Base-by-base conservation (phyloP, 495 filamentous ascomycete species). In the Xylaria palmicola region DNA sequence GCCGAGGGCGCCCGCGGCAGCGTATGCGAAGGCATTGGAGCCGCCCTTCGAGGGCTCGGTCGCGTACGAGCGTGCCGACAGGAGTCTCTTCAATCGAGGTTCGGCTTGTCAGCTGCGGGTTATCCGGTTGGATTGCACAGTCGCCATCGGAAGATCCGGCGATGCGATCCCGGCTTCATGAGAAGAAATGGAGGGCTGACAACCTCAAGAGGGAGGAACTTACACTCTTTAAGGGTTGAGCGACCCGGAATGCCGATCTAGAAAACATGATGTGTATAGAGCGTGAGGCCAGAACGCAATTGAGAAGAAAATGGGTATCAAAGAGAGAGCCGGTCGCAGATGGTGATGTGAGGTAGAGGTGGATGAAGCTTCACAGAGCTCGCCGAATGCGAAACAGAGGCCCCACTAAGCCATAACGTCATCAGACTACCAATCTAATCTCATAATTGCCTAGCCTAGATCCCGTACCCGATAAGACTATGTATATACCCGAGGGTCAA, bases 61-160 rank as follows among this genome's bases (percentile, higher is more conserved):
- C n/a, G 83, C 82, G 65, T 85, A 86, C 47, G 75, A 71, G 65
- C 83, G 81, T 36, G 71, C 29, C 8, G 51, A 72, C 45, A 77
- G 68, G 72, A 80, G 58, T 27, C 56, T 70, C 62, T 66, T 49
- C 9, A 34, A 62, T 57, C 4, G 50, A 36, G 49, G 55, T 40
- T 44, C 45, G 53, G 17, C 8, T 50, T 9, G 47, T 66, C 49
- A 65, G 48, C 59, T 65, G 62, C 48, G 66, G 60, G 59, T 40
- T 59, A 47, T 56, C 56, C 43, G 41, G 32, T 58, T 24, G 56
- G n/a, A n/a, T 19, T 39, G 59, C 39, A 39, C 37, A 7, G 29
- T 43, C 20, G 9, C 22, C 9, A 7, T 17, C 56, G 56, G 56
- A 36, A n/a, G 45, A 6, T 9, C 3, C 44, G 56, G 56, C 17